phyloP scores from a whole-genome alignment of 192 early-diverging fungal genomes.

The Coemansia sp. region DNA sequence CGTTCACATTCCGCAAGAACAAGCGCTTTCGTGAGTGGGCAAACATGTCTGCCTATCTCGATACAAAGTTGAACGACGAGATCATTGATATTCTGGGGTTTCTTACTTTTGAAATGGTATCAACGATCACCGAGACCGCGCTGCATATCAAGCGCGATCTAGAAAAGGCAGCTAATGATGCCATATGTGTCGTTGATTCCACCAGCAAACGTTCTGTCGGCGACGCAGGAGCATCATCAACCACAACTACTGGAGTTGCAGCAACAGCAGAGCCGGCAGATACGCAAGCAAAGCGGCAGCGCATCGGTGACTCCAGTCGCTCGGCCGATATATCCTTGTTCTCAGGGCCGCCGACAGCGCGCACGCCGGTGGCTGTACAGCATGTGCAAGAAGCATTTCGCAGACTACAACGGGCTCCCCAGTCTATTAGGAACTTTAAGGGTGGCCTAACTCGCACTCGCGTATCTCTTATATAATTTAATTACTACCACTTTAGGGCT shows the following conservation, averaged over 20 bases:
- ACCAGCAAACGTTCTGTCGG: slow-evolving; percentile 19
- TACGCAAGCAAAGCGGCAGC: slow-evolving; percentile 32
- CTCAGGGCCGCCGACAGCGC: slow-evolving; percentile 72
- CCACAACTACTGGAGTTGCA: neutral
- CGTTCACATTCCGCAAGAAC: slow-evolving; percentile 91
- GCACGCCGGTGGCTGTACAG: slow-evolving; percentile 74
- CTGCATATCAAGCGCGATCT: slow-evolving; percentile 72
- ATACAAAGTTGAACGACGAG: slow-evolving; percentile 88
- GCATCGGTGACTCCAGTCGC: slow-evolving; percentile 10
- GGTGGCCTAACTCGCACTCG: slow-evolving; percentile 72
- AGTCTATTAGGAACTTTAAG: slow-evolving; percentile 74
- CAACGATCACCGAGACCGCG: slow-evolving; percentile 84
- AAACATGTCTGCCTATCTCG: slow-evolving; percentile 82
- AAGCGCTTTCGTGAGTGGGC: slow-evolving; percentile 97
- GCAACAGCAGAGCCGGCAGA: slow-evolving; percentile 4
- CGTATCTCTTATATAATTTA: slow-evolving; percentile 65
- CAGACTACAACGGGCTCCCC: slow-evolving; percentile 70
- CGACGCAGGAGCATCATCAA: slow-evolving; percentile 1
- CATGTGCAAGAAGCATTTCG: slow-evolving; percentile 96
- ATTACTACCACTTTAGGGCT: too few species aligned
- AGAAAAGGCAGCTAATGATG: slow-evolving; percentile 52
- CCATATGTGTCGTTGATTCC: slow-evolving; percentile 12
- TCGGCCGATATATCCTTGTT: slow-evolving; percentile 63
- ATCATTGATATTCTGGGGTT: slow-evolving; percentile 98
- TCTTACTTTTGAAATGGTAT: slow-evolving; percentile 92